Evolutionary conservation across 331 rosid genomes (phyloP).

Genomic region (Rhamnella rubrinervis): DNA sequence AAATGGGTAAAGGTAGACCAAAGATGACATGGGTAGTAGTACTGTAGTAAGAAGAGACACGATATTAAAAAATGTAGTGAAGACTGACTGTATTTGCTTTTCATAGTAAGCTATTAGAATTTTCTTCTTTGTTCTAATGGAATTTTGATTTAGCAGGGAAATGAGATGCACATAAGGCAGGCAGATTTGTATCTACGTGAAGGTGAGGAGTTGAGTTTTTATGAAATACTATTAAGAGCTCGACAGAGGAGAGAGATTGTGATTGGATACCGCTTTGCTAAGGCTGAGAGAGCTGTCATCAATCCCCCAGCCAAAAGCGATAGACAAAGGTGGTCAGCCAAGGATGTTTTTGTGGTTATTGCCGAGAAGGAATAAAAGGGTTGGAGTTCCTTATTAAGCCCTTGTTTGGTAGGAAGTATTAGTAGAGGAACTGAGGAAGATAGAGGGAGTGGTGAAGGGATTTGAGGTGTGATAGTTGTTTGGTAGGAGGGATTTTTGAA

Average conservation of each 20-base stretch:
- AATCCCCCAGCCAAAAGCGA: slow-evolving; percentile 68
- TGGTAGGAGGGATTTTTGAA: too few relatives aligned
- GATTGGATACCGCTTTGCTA: slow-evolving; percentile 65
- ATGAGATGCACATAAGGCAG: slow-evolving; percentile 82
- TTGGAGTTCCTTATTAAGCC: background rate
- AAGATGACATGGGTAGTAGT: too few relatives aligned
- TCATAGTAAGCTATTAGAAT: too few relatives aligned
- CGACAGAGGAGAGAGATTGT: slow-evolving; percentile 78
- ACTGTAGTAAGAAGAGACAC: too few relatives aligned
- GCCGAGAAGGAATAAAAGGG: slow-evolving; percentile 57
- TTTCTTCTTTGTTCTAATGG: too few relatives aligned
- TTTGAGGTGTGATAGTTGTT: too few relatives aligned
- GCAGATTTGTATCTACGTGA: slow-evolving; percentile 73
- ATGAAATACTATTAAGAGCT: slow-evolving; percentile 70
- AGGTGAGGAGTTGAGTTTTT: slow-evolving; percentile 78
- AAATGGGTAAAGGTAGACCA: too few relatives aligned
- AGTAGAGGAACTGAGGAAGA: too few relatives aligned
- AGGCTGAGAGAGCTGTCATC: slow-evolving; percentile 79
- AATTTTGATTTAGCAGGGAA: slow-evolving; percentile 54
- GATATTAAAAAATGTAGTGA: too few relatives aligned
- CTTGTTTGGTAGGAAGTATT: too few relatives aligned
- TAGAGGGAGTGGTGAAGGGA: too few relatives aligned
- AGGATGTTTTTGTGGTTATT: slow-evolving; percentile 82
- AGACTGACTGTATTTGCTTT: too few relatives aligned
- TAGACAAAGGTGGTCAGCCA: slow-evolving; percentile 63